A percentile compares a stretch with the other conserved stretches of the same genome.
Conservation (phyloP, 2,329 filamentous ascomycete genomes). For the Alternaria hordeiaustralica region DNA sequence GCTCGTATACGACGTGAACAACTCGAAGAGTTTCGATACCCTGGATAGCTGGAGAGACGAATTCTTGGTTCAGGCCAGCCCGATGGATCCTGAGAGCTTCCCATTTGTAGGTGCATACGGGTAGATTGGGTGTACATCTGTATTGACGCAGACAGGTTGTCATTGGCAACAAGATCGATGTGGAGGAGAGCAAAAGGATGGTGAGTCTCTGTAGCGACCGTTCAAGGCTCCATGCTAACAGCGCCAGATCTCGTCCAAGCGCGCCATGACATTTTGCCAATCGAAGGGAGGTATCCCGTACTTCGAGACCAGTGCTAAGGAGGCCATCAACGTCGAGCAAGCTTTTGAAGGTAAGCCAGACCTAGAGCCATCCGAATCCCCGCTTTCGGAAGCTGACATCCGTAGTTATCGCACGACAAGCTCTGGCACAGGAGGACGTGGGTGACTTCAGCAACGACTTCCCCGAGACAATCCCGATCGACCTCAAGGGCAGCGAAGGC, state of each 20-base stretch:
- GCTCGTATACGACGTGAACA: constrained; percentile 98
- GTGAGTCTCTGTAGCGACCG: constrained; percentile 54
- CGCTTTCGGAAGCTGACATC: constrained; percentile 3
- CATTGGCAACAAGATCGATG: constrained; percentile 98
- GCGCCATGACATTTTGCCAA: constrained; percentile 96
- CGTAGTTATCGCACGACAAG: constrained; percentile 92
- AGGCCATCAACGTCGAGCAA: constrained; percentile 96
- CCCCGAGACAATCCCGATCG: constrained; percentile 97
- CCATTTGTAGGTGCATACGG: constrained; percentile 75
- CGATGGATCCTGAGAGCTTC: constrained; percentile 95
- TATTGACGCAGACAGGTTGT: constrained; percentile 70
- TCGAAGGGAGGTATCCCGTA: constrained; percentile 97
- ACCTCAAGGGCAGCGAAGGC: constrained; percentile 90
- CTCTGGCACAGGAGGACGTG: constrained; percentile 93
- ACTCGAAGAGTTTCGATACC: constrained; percentile 98
- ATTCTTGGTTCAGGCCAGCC: constrained; percentile 96
- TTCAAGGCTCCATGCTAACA: constrained; percentile 13
- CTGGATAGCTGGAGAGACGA: constrained; percentile 98
- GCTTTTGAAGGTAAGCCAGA: constrained; percentile 66
- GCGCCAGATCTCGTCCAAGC: constrained; percentile 84
- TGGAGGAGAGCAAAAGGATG: constrained; percentile 96
- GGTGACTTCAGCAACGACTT: constrained; percentile 98
- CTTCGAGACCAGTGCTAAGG: constrained; percentile 99
- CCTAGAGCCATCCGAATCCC: neutral
- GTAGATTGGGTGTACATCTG: neutral